Conservation (phyloP, 768 basidiomycete species). For the Tylopilus sp. region DNA sequence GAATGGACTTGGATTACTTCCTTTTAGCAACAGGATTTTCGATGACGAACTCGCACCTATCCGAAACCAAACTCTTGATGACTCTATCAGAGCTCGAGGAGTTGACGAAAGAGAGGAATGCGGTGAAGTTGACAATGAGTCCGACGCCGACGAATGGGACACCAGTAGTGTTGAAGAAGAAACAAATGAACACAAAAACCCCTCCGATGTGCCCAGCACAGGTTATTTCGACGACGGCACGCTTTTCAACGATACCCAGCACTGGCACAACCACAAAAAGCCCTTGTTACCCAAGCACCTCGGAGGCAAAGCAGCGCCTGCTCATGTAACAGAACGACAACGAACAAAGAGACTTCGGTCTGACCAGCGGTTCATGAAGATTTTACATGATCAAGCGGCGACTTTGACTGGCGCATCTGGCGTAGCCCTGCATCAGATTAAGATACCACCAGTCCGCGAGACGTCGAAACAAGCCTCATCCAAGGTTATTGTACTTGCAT, state of each 20-base stretch:
- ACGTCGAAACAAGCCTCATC: conserved; percentile 1
- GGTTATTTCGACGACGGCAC: conserved; percentile 38
- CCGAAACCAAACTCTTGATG: conserved; percentile 15
- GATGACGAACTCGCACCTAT: conserved; percentile 39
- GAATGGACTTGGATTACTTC: conserved; percentile 27
- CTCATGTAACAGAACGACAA: conserved; percentile 31
- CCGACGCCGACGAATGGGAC: conserved; percentile 21
- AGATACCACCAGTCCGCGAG: conserved; percentile 44
- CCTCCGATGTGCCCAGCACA: neutral
- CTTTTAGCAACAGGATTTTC: conserved; percentile 42
- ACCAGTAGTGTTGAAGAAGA: conserved; percentile 13
- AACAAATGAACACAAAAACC: neutral
- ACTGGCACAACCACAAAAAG: conserved; percentile 56
- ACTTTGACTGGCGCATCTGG: conserved; percentile 65
- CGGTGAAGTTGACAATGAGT: conserved; percentile 16
- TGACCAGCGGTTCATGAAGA: conserved; percentile 58
- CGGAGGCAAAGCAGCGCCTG: conserved; percentile 40
- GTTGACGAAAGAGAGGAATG: conserved; percentile 8
- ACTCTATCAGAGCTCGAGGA: conserved; percentile 2
- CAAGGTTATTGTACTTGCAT: conserved; percentile 10
- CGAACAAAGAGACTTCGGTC: conserved; percentile 36
- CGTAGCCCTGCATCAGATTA: conserved; percentile 45
- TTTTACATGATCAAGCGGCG: conserved; percentile 54
- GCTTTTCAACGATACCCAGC: conserved; percentile 48
- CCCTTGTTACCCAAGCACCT: conserved; percentile 52